Evolutionary conservation across 208 protist species (phyloP), one percentile per base, ranked within the genome.

Genomic region (Trypanosomatidae sp.): DNA sequence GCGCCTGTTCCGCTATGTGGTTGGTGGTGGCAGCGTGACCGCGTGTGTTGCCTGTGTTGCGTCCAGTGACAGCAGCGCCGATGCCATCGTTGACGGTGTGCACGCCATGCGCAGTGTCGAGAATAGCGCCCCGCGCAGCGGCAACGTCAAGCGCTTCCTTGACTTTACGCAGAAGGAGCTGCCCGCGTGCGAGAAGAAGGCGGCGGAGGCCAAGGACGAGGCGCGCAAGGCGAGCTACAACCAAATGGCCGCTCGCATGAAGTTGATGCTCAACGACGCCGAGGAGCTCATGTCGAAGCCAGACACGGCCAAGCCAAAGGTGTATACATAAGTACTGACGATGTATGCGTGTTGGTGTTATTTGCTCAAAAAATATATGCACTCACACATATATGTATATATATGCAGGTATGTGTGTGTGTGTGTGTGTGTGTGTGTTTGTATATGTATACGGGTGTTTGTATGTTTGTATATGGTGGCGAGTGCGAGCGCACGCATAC

Each of bases 241-340:
- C 23, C 37, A 26, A 25, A 65, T 75, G 57, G 28, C 68, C 37
- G 61, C 59, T 33, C 72, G 78, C 38, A 80, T 88, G 73, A 62
- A 80, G 51, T 45, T 64, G 58, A 88, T 88, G 73, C 56, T 88
- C 28, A 88, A 72, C 51, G 78, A 88, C 49, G 72, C 78, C 15
- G 57, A 83, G 58, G 67, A 57, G 2, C 19, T 83, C 21, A 27
- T 68, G 33, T 48, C 41, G 20, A 57, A 79, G 7, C 73, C 72
- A 6, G 70, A 64, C 30, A 47, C 13, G 16, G 56, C 48, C n/a
- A 51, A 44, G 19, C 71, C 76, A 1, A 72, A 71, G 52, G 58
- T 55, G 13, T 86, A 86, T 55, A 38, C 43, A 44, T 61, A 46
- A 48, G 0, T n/a, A 3, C 15, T 0, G 15, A 18, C n/a, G n/a